Evolutionary conservation across 495 filamentous ascomycete genomes (phyloP).

Genomic region (Penicillium cinerascens): DNA sequence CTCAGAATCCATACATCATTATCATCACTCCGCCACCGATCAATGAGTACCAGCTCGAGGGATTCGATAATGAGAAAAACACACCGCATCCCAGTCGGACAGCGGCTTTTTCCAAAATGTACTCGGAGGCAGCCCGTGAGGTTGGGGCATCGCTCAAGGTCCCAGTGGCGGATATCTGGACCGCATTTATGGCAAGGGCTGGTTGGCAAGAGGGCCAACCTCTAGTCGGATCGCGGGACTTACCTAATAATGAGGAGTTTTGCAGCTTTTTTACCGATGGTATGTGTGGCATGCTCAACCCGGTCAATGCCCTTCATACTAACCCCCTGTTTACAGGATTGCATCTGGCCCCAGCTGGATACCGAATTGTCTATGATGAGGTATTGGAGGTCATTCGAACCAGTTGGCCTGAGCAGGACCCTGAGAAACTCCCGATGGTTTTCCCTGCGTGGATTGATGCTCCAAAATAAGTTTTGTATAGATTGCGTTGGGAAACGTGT

Average conservation of each 20-base stretch:
- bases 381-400: constrained; percentile 49
- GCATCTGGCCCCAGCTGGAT: constrained; percentile 61
- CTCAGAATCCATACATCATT: constrained; percentile 70
- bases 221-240: constrained; percentile 51
- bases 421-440: constrained; percentile 48
- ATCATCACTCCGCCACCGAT: constrained; percentile 77
- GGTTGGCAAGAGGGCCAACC: constrained; percentile 58
- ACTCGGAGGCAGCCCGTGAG: constrained; percentile 65
- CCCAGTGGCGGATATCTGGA: constrained; percentile 72
- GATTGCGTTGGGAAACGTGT: neutral
- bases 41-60: constrained; percentile 65
- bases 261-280: constrained; percentile 57
- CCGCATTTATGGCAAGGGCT: constrained; percentile 61
- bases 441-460: constrained; percentile 53
- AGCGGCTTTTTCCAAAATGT: constrained; percentile 60
- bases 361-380: constrained; percentile 55
- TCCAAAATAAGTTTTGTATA: constrained; percentile 30
- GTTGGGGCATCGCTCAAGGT: constrained; percentile 61
- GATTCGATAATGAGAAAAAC: constrained; percentile 23
- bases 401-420: constrained; percentile 58
- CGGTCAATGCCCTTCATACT: constrained; percentile 1
- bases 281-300: constrained; percentile 16
- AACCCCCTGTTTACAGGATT: constrained; percentile 44
- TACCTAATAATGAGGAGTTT: constrained; percentile 47
- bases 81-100: constrained; percentile 51